phyloP scores from a whole-genome alignment of 108 stramenopile species.

The Cyclotella atomus region DNA sequence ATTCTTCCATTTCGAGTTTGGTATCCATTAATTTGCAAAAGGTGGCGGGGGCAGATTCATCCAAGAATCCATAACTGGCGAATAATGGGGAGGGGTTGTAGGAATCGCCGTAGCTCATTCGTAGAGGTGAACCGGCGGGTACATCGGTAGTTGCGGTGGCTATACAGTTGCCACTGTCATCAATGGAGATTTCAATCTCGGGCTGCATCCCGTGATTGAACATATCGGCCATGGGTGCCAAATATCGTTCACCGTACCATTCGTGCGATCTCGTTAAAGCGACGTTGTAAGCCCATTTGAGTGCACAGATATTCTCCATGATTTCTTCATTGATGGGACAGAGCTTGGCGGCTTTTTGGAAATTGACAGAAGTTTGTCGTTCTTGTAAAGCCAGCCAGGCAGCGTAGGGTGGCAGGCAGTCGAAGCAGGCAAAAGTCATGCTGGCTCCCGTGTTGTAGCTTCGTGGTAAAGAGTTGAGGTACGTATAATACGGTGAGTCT shows the following conservation, averaged over 20 bases:
- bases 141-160: constrained; percentile 50
- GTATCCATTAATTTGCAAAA: constrained; percentile 73
- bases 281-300: constrained; percentile 73
- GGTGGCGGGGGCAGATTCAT: constrained; percentile 64
- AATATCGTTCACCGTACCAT: constrained; percentile 40
- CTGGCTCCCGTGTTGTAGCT: constrained; percentile 49
- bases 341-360: constrained; percentile 42
- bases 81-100: constrained; percentile 63
- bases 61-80: constrained; percentile 66
- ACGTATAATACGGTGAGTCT: constrained; percentile 38
- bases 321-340: constrained; percentile 47
- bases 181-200: constrained; percentile 57
- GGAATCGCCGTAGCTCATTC: constrained; percentile 56
- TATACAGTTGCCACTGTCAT: constrained; percentile 62
- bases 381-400: constrained; percentile 48
- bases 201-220: constrained; percentile 71
- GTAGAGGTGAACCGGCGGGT: constrained; percentile 58
- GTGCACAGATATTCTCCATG: constrained; percentile 35
- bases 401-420: constrained; percentile 51
- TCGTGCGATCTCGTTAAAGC: constrained; percentile 57
- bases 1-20: constrained; percentile 51
- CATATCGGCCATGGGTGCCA: constrained; percentile 68
- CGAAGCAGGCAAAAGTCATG: constrained; percentile 57
- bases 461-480: constrained; percentile 51
- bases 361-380: constrained; percentile 51